A percentile compares a stretch with the other conserved stretches of the same genome.
phyloP scores from a whole-genome alignment of 1,284 basidiomycete genomes.

The Puccinia triticina region DNA sequence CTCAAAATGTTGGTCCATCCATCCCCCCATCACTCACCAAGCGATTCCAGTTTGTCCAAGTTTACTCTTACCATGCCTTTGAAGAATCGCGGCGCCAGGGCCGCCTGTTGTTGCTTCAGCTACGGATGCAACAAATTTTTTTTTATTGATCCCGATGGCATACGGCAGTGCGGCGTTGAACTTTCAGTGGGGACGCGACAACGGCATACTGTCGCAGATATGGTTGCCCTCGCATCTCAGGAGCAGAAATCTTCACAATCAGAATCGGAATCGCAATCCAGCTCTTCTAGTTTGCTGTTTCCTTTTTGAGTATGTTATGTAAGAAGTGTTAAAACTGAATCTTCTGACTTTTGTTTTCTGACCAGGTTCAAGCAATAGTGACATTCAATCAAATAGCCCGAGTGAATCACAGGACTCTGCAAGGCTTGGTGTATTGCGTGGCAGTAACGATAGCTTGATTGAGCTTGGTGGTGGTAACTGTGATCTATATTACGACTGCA shows the following conservation, averaged over 20 bases:
- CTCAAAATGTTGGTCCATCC: too few relatives aligned
- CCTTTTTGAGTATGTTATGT: neutral
- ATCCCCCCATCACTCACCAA: too few relatives aligned
- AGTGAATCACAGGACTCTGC: neutral
- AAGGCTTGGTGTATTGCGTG: too few relatives aligned
- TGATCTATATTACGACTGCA: too few relatives aligned
- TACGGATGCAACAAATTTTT: conserved; percentile 1
- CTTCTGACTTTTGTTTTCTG: neutral
- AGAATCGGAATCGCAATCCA: too few relatives aligned
- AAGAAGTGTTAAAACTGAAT: neutral
- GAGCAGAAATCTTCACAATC: neutral
- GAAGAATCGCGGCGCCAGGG: conserved; percentile 1
- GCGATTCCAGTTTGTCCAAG: too few relatives aligned
- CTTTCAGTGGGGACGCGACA: neutral
- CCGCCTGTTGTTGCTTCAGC: conserved; percentile 22
- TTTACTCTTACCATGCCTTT: too few relatives aligned
- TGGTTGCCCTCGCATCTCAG: neutral
- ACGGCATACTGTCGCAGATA: conserved; percentile 10
- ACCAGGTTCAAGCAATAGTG: conserved; percentile 2
- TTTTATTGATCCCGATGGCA: neutral
- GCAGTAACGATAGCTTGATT: too few relatives aligned
- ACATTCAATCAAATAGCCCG: neutral
- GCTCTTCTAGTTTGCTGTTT: neutral
- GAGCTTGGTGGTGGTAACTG: too few relatives aligned
- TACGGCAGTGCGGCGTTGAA: conserved; percentile 22